A percentile compares a stretch with the other conserved stretches of the same genome.
These are phyloP conservation scores for Globisporangium spinosum DNA, from an alignment of 352 stramenopile species.

Conservation along the genomic window DNA sequence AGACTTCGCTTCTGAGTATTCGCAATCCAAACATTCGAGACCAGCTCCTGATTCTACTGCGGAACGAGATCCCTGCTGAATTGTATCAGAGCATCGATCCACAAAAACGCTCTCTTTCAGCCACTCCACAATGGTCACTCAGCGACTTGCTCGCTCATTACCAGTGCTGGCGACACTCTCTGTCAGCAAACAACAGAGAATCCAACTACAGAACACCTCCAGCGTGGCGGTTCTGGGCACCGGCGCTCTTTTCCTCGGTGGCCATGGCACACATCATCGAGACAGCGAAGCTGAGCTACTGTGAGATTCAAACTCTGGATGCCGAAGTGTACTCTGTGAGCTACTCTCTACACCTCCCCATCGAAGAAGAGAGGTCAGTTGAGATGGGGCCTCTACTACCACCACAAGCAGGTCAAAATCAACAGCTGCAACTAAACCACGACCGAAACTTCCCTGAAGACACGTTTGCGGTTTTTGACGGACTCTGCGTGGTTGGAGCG, in stretches of 20 bases:
- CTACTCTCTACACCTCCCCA: neutral
- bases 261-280: slow-evolving; percentile 1
- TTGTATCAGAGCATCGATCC: neutral
- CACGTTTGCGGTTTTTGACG: slow-evolving; percentile 14
- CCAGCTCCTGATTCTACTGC: slow-evolving; percentile 8
- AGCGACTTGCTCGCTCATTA: slow-evolving; percentile 13
- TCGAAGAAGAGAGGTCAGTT: too few species aligned
- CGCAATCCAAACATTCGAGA: neutral
- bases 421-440: neutral
- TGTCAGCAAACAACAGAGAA: neutral
- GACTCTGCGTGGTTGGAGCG: slow-evolving; percentile 7
- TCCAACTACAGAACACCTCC: neutral
- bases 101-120: neutral
- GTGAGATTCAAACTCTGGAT: neutral
- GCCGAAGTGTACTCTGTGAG: neutral
- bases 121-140: slow-evolving; percentile 1
- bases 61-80: slow-evolving; percentile 5
- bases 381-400: too few species aligned
- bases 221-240: slow-evolving; percentile 14
- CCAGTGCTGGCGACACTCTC: neutral
- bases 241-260: neutral
- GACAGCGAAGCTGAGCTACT: slow-evolving; percentile 3
- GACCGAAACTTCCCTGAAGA: neutral
- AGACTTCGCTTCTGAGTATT: neutral
- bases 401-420: neutral